phyloP scores from a whole-genome alignment of 805 yeast species.

The Hanseniaspora meyeri region DNA sequence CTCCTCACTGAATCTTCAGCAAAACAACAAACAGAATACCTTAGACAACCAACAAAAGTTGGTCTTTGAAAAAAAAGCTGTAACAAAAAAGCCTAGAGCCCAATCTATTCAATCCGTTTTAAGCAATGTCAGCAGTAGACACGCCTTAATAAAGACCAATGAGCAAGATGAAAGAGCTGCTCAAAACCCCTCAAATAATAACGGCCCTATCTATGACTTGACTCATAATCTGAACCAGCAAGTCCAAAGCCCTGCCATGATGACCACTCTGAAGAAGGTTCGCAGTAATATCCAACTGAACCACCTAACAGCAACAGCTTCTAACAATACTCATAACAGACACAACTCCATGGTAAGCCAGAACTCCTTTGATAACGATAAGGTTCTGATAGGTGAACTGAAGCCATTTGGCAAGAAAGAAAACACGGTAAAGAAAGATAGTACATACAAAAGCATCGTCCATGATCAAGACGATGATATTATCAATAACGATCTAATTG shows the following conservation, averaged over 20 bases:
- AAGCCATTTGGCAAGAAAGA: constrained; percentile 10
- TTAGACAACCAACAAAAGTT: constrained; percentile 16
- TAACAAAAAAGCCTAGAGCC: constrained; percentile 38
- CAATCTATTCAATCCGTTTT: constrained; percentile 33
- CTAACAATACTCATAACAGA: constrained; percentile 2
- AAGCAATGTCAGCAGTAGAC: constrained; percentile 49
- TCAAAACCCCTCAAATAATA: constrained; percentile 7
- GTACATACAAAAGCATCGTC: background rate
- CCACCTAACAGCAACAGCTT: constrained; percentile 15
- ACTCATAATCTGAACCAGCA: constrained; percentile 26
- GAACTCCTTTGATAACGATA: constrained; percentile 7
- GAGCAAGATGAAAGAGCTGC: constrained; percentile 13
- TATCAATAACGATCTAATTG: constrained; percentile 13
- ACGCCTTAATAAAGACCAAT: constrained; percentile 39
- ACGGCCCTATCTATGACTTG: constrained; percentile 13
- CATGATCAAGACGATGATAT: constrained; percentile 2
- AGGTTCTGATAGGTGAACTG: constrained; percentile 13
- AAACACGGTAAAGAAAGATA: background rate
- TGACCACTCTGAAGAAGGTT: constrained; percentile 24
- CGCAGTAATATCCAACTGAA: constrained; percentile 7
- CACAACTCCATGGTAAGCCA: constrained; percentile 3
- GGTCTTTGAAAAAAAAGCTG: constrained; percentile 44
- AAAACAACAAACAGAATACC: background rate
- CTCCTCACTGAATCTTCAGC: background rate
- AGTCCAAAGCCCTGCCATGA: constrained; percentile 33